Conservation (phyloP, 163 green algal genomes). For the Chlorella variabilis region DNA sequence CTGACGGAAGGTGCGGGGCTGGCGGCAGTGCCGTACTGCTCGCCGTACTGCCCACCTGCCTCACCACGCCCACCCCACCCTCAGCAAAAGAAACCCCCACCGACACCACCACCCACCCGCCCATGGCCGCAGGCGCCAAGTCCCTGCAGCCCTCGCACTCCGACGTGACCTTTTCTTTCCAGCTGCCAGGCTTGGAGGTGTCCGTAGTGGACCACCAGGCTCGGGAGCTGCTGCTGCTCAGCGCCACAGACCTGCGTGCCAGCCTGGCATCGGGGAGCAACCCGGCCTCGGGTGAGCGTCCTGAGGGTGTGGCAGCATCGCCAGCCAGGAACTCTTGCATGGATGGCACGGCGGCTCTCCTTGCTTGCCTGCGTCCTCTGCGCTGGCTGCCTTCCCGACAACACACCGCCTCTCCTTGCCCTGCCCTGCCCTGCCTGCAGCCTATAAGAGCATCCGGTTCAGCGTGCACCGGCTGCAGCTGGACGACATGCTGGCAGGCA, state of each 20-base stretch:
- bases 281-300: slow-evolving; percentile 24
- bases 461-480: slow-evolving; percentile 51
- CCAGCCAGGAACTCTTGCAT: no score
- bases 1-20: slow-evolving; percentile 5
- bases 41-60: no score
- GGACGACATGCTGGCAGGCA: slow-evolving; percentile 59
- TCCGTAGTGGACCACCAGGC: slow-evolving; percentile 58
- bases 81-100: no score
- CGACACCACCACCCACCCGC: no score
- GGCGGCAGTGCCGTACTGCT: not conserved
- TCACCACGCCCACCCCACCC: not conserved
- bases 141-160: not conserved
- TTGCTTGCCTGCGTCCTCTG: no score
- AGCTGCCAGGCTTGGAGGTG: slow-evolving; percentile 41
- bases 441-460: slow-evolving; percentile 45
- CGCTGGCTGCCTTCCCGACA: no score
- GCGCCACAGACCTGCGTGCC: slow-evolving; percentile 36
- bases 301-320: not conserved
- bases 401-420: not conserved
- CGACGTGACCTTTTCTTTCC: slow-evolving; percentile 11
- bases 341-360: no score
- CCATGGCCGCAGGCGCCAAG: slow-evolving; percentile 1
- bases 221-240: slow-evolving; percentile 58
- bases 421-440: not conserved
- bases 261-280: slow-evolving; percentile 36